Base-by-base conservation (phyloP, 192 early-diverging fungal genomes). In the Rhizophagus clarus region DNA sequence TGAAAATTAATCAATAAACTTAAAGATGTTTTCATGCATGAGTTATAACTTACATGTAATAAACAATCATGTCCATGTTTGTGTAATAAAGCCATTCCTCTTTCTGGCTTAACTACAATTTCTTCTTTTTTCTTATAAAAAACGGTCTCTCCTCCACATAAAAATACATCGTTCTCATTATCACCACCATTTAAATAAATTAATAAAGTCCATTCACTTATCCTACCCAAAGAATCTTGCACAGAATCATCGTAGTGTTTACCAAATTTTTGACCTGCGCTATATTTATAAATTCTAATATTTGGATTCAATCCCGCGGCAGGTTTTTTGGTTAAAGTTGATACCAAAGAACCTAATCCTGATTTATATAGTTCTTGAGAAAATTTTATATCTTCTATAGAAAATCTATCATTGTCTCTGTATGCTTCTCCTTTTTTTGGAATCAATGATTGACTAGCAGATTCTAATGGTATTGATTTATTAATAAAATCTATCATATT, bases 171-270 rank as follows among this genome's bases (percentile, higher is more conserved):
- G 49, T 77, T 68, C 3, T 80, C 84, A 20, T 81, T 74, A 17
- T 85, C 80, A 9, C 61, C 74, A 61, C 82, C 82, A 28, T 79
- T 83, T 32, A 87, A 79, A 77, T 87, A 87, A n/a, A 87, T 81
- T 20, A 87, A 74, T 3, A 87, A 60, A 4, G 86, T 87, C 86
- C 86, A 87, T 15, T 80, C 82, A 32, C 82, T 85, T 83, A 77
- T 75, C 2, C 79, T 74, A 5, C 82, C 79, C 12, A 51, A 56
- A n/a, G 40, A 51, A 70, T 85, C 84, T 45, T 81, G 67, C 5
- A 84, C 85, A 14, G 82, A 80, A 26, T 85, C 86, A 61, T 87
- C 86, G 75, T 87, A 87, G 62, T 87, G 86, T 14, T 68, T 47
- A 14, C 82, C 84, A 79, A 87, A 87, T 40, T 62, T 75, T 61